These are phyloP conservation scores for Cercospora zeae-maydis DNA, from an alignment of 2,329 filamentous ascomycete genomes.

Conservation along the genomic window DNA sequence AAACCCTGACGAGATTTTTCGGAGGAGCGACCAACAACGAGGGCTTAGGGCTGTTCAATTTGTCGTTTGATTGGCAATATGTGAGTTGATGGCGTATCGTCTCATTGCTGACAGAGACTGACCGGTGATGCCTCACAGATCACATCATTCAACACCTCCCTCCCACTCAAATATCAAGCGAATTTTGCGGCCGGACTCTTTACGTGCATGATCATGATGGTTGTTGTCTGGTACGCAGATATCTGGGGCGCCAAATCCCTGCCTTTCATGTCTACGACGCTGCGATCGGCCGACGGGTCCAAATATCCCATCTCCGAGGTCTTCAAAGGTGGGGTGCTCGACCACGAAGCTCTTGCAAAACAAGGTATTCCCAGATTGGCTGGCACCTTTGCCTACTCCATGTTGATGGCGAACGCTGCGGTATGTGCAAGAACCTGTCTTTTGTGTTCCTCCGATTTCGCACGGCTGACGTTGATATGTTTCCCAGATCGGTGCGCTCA, in stretches of 20 bases:
- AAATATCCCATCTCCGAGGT: conserved; percentile 39
- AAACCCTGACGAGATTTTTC: conserved; percentile 48
- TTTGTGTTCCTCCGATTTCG: not conserved
- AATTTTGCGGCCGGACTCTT: conserved; percentile 49
- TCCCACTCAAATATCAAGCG: conserved; percentile 48
- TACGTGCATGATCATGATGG: conserved; percentile 50
- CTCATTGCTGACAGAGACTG: too few species aligned
- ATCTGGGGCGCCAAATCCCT: conserved; percentile 47
- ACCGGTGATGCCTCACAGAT: conserved; percentile 39
- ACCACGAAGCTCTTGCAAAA: conserved; percentile 41
- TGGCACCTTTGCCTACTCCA: conserved; percentile 43
- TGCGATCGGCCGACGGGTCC: conserved; percentile 42
- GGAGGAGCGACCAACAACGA: conserved; percentile 53
- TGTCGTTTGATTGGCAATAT: conserved; percentile 56
- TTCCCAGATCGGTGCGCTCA: conserved; percentile 50
- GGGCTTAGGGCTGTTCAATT: conserved; percentile 48
- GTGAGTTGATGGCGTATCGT: not conserved
- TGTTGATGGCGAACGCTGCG: conserved; percentile 58
- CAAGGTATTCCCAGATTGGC: conserved; percentile 50
- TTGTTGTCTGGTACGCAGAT: conserved; percentile 52
- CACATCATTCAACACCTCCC: conserved; percentile 51
- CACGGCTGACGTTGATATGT: not conserved
- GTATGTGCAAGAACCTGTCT: conserved; percentile 10
- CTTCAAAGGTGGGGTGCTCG: conserved; percentile 43
- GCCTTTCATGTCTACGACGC: conserved; percentile 55